Base-by-base conservation (phyloP, 2,329 filamentous ascomycete species). In the Arthrobotrys sphaeroides region DNA sequence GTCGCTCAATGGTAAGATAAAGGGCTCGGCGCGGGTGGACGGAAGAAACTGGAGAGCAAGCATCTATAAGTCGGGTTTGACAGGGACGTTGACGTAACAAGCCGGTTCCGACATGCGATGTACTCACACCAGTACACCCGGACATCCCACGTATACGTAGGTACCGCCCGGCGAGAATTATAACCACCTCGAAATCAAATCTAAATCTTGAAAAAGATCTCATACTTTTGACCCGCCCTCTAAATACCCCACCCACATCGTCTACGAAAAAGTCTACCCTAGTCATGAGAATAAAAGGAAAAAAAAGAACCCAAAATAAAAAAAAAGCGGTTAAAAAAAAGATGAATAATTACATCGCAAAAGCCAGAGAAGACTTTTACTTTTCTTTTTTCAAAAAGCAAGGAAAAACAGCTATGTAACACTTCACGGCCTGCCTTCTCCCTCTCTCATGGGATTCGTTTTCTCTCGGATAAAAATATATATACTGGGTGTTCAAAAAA, bases 261-360 rank as follows among this genome's bases (percentile, higher is more conserved):
- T 74, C 53, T 74, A 74, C 55, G 38, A 53, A 45, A 9, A 5
- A 13, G 18, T 49, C 57, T 42, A 36, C 38, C 47, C 47, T 36
- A 55, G 12, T 33, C 5, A 36, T 18, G 24, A 38, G 36, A 31
- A 31, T 31, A 53, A 20, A 2, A 9, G 12, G 20, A 43, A 42
- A 24, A n/a, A 5, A 13, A 12, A 43, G 26, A 55, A 24, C 0
- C 20, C 60, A 59, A 51, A 49, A 64, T 64, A 68, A 57, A 57
- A 31, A 12, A 5, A 55, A 24, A 28, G 28, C 31, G 18, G 20
- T 53, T 43, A 55, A 64, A 75, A 47, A 74, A 74, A 57, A 67
- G 66, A 20, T 24, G 36, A 64, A 31, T 69, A 75, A 75, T 75
- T 75, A 75, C 72, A 75, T 13, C 59, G 64, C 64, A 49, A 60